Conservation (phyloP, 2,329 filamentous ascomycete species). For the Colletotrichum sublineola region DNA sequence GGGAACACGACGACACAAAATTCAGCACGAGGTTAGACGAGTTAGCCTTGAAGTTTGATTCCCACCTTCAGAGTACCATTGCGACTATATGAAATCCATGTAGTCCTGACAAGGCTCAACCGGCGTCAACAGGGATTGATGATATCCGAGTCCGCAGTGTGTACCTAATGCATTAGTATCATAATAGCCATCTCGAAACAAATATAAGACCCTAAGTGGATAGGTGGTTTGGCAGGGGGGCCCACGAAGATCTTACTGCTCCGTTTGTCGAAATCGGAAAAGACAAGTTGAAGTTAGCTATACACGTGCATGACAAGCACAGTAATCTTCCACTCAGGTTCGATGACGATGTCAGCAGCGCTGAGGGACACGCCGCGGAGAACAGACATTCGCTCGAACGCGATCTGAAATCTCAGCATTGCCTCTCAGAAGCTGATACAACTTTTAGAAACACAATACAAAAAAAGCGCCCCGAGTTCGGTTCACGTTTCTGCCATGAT, state of each 20-base stretch:
- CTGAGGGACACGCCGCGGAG: slow-evolving; percentile 8
- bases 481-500: slow-evolving; percentile 15
- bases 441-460: background rate
- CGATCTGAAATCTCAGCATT: background rate
- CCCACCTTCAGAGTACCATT: slow-evolving; percentile 1
- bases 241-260: slow-evolving; percentile 32
- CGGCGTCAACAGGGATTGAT: background rate
- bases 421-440: slow-evolving; percentile 14
- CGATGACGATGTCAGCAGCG: background rate
- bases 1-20: background rate
- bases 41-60: slow-evolving; percentile 21
- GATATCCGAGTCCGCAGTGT: background rate
- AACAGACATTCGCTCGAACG: slow-evolving; percentile 14
- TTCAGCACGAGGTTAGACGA: background rate
- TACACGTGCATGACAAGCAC: slow-evolving; percentile 20
- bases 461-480: background rate
- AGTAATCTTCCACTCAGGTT: background rate
- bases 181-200: slow-evolving; percentile 11
- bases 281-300: slow-evolving; percentile 13
- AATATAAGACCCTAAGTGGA: slow-evolving; percentile 24
- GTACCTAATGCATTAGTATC: background rate
- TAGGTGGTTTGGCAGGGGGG: background rate
- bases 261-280: background rate
- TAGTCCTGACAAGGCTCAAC: background rate
- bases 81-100: background rate